Evolutionary conservation across 208 protist genomes (phyloP).

Genomic region (Trichomonas tenax): DNA sequence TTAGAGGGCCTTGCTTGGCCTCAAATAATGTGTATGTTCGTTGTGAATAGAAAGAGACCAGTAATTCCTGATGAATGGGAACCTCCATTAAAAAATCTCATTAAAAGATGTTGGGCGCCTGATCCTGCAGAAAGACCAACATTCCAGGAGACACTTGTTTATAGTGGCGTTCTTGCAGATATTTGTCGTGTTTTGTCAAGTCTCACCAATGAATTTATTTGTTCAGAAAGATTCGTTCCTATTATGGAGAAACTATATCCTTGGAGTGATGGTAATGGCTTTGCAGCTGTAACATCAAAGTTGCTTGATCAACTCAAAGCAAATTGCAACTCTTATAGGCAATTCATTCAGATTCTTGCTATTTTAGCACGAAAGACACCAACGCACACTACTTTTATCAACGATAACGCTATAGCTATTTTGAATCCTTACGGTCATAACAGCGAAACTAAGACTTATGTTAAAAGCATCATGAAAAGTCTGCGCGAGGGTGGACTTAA

Average conservation of each 20-base stretch:
- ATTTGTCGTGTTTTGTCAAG: not conserved
- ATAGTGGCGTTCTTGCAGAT: not conserved
- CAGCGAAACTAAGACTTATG: not conserved
- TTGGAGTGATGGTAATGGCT: not conserved
- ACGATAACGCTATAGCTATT: not conserved
- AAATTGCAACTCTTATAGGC: too few species aligned
- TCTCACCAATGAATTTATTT: not conserved
- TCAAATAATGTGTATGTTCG: not conserved
- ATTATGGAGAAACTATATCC: not conserved
- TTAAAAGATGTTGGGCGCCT: not conserved
- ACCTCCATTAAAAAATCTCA: not conserved
- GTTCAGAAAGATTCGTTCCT: not conserved
- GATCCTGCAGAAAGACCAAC: not conserved
- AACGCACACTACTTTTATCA: not conserved
- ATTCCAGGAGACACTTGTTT: not conserved
- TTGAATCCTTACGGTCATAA: not conserved
- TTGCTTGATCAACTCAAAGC: not conserved
- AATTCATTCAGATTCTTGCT: not conserved
- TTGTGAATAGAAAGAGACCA: not conserved
- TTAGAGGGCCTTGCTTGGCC: not conserved
- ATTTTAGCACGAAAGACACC: not conserved
- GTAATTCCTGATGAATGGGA: not conserved
- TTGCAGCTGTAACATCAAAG: not conserved
- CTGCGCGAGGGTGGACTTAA: not conserved
- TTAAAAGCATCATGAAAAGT: not conserved